Evolutionary conservation across 305 asterid genomes (phyloP), one percentile per base, ranked within the genome.

Genomic region (Caryopteris hybrid): DNA sequence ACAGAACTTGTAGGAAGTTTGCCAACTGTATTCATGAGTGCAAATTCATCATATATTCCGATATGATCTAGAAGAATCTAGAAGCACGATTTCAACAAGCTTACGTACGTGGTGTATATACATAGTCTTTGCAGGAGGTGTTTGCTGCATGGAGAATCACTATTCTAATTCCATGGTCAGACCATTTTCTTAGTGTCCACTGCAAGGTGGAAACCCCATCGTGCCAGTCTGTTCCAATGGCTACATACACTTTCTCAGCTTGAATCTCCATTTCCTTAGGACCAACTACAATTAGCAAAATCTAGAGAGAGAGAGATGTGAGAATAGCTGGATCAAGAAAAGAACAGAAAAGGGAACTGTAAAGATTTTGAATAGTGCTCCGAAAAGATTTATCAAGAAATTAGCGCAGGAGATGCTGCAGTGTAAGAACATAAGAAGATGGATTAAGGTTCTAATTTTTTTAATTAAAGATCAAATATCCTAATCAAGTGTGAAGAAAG

Each of bases 101-200:
- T 78, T 66, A 86, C 96, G 63, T 66, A 86, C 96, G 63, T 6
- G 90, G 91, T 1, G 95, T 89, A 57, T 72, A 80, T 25, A 87
- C 89, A 69, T 75, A 87, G 59, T 87, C 80, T 72, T 71, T 87
- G 84, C 76, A 74, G 62, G 73, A 64, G 76, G 33, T 53, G 65
- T 74, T 79, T 27, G 78, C 64, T 23, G 84, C 81, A 70, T 82
- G 78, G 54, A 89, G 85, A 68, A 89, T 84, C 11, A 85, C 84
- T 18, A 89, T 75, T 57, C 70, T 70, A 76, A 78, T 69, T 6
- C 71, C 61, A 23, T 71, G 70, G 54, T 80, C 45, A 58, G 77
- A 69, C 90, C 92, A 87, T 43, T 74, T 85, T 46, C 60, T 71
- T 8, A 85, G 68, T 46, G 81, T 70, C 90, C 95, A 89, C 59